phyloP scores from a whole-genome alignment of 805 yeast genomes.

The Priceomyces fermenticarens region DNA sequence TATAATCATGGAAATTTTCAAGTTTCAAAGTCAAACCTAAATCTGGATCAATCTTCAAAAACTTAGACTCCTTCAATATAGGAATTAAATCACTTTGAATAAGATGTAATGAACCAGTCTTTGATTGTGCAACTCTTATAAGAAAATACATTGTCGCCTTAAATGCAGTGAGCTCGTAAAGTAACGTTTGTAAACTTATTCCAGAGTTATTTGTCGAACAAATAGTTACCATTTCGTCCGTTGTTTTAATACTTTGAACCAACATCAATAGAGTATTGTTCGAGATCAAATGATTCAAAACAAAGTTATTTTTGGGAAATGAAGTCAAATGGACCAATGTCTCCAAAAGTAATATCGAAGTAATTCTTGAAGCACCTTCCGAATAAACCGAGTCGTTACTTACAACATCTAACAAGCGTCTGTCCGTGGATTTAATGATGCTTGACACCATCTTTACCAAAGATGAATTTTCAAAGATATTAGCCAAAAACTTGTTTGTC shows the following conservation, averaged over 20 bases:
- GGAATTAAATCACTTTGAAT: slow-evolving; percentile 72
- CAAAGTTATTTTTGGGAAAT: slow-evolving; percentile 50
- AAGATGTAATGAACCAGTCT: slow-evolving; percentile 73
- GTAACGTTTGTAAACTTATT: slow-evolving; percentile 48
- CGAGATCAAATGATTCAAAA: slow-evolving; percentile 58
- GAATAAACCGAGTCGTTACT: slow-evolving; percentile 79
- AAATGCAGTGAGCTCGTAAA: slow-evolving; percentile 76
- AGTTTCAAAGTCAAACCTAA: slow-evolving; percentile 57
- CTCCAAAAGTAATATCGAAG: slow-evolving; percentile 75
- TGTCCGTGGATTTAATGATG: slow-evolving; percentile 59
- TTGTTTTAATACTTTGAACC: slow-evolving; percentile 62
- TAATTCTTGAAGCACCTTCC: slow-evolving; percentile 71
- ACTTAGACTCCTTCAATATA: slow-evolving; percentile 51
- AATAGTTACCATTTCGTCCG: slow-evolving; percentile 57
- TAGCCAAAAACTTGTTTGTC: slow-evolving; percentile 60
- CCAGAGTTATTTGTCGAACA: slow-evolving; percentile 24
- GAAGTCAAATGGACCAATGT: slow-evolving; percentile 56
- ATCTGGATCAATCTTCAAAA: slow-evolving; percentile 73
- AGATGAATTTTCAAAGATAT: slow-evolving; percentile 40
- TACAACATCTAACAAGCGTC: slow-evolving; percentile 56
- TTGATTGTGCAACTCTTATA: slow-evolving; percentile 70
- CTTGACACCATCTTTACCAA: slow-evolving; percentile 47
- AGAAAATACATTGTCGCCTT: slow-evolving; percentile 68
- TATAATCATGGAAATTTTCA: slow-evolving; percentile 15
- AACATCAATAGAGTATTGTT: slow-evolving; percentile 65